Conservation (phyloP, 768 basidiomycete genomes). For the Macrocybe gigantea region DNA sequence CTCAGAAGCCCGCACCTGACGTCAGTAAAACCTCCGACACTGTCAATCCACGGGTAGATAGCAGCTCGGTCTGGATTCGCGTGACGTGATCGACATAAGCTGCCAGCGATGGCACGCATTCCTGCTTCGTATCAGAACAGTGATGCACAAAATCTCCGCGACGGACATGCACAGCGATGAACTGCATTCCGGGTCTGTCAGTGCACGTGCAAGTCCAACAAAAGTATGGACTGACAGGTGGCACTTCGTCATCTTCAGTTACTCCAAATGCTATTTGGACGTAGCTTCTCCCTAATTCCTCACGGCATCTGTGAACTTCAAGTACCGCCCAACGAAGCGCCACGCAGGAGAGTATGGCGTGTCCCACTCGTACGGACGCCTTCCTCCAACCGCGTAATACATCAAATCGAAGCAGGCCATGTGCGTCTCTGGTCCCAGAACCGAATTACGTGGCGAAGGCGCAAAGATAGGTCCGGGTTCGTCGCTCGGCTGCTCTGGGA, state of each 20-base stretch:
- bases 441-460: conserved; percentile 17
- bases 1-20: conserved; percentile 22
- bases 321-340: conserved; percentile 30
- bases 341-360: conserved; percentile 36
- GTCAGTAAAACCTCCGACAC: conserved; percentile 35
- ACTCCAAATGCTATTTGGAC: conserved; percentile 22
- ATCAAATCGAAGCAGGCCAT: conserved; percentile 27
- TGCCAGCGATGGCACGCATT: conserved; percentile 35
- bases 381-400: conserved; percentile 26
- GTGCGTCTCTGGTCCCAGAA: conserved; percentile 20
- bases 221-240: conserved; percentile 21
- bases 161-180: conserved; percentile 42
- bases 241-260: conserved; percentile 16
- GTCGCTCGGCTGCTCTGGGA: conserved; percentile 15
- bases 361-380: conserved; percentile 25
- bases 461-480: conserved; percentile 16
- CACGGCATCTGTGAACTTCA: conserved; percentile 26
- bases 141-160: conserved; percentile 36
- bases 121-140: conserved; percentile 22
- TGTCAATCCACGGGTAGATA: conserved; percentile 19
- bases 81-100: conserved; percentile 29
- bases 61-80: conserved; percentile 29
- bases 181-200: conserved; percentile 14
- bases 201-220: neutral
- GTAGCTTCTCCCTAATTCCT: conserved; percentile 26